Conservation (phyloP, 208 protist species). For the Vickermania spadyakhi region DNA sequence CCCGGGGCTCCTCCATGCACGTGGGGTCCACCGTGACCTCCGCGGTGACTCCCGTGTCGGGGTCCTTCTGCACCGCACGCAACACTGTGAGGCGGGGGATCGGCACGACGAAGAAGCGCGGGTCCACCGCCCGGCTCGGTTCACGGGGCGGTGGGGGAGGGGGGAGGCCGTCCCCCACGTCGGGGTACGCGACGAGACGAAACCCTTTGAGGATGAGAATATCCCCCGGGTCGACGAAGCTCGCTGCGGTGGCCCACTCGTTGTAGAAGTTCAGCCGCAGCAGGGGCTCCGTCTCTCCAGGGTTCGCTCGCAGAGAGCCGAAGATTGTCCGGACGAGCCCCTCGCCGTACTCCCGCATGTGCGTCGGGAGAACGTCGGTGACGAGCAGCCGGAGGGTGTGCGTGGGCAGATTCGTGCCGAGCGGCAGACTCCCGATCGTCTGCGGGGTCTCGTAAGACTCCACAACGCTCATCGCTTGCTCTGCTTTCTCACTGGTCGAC, state of each 20-base stretch:
- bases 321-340: conserved; percentile 45
- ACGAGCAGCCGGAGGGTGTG: conserved; percentile 40
- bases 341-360: conserved; percentile 37
- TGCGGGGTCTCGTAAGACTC: conserved; percentile 37
- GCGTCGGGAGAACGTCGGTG: conserved; percentile 21
- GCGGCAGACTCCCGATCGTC: conserved; percentile 18
- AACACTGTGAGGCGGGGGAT: conserved; percentile 23
- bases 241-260: conserved; percentile 48
- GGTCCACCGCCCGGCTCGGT: not conserved
- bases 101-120: conserved; percentile 24
- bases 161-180: conserved; percentile 9
- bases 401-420: conserved; percentile 11
- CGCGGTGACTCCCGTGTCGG: conserved; percentile 31
- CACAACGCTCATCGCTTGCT: conserved; percentile 9
- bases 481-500: too few relatives aligned
- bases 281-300: not conserved
- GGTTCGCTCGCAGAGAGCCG: conserved; percentile 14
- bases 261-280: conserved; percentile 61
- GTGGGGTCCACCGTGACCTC: conserved; percentile 43
- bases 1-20: conserved; percentile 26
- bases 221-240: conserved; percentile 56
- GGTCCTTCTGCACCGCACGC: conserved; percentile 29
- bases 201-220: conserved; percentile 40
- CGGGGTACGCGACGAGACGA: conserved; percentile 16
- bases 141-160: conserved; percentile 3